These are phyloP conservation scores for Mycosphaerelloides madeirae DNA, from an alignment of 2,329 filamentous ascomycete genomes.

Conservation along the genomic window DNA sequence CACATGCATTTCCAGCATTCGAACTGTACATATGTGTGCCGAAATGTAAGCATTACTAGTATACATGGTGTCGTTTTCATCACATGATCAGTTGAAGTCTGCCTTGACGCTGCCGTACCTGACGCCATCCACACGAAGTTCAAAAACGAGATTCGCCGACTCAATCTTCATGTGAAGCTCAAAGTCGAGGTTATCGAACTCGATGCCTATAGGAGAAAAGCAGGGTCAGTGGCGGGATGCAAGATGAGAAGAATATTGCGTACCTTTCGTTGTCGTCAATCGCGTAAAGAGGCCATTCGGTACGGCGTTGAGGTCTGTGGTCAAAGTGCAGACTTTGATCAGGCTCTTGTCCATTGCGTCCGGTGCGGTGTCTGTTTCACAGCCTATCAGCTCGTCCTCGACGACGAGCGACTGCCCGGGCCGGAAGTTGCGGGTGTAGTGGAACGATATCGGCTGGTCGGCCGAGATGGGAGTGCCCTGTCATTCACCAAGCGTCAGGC, in stretches of 20 bases:
- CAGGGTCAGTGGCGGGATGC: no score
- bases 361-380: slow-evolving; percentile 63
- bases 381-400: slow-evolving; percentile 74
- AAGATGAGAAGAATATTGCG: no score
- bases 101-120: slow-evolving; percentile 73
- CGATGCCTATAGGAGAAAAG: slow-evolving; percentile 46
- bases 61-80: neutral
- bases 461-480: slow-evolving; percentile 69
- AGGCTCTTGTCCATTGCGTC: slow-evolving; percentile 48
- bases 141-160: slow-evolving; percentile 70
- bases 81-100: slow-evolving; percentile 60
- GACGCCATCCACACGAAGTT: slow-evolving; percentile 72
- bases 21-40: no score
- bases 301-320: slow-evolving; percentile 72
- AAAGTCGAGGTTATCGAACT: slow-evolving; percentile 79
- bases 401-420: slow-evolving; percentile 72
- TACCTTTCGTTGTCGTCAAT: slow-evolving; percentile 66
- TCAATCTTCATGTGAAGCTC: slow-evolving; percentile 79
- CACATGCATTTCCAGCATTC: neutral
- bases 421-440: slow-evolving; percentile 81
- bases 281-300: slow-evolving; percentile 69
- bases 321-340: slow-evolving; percentile 68
- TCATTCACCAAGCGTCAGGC: slow-evolving; percentile 3
- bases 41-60: neutral
- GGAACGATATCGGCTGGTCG: slow-evolving; percentile 70